A percentile compares a stretch with the other conserved stretches of the same genome.
phyloP scores from a whole-genome alignment of 164 flowering plant genomes.

The Nymphaea colorata region DNA sequence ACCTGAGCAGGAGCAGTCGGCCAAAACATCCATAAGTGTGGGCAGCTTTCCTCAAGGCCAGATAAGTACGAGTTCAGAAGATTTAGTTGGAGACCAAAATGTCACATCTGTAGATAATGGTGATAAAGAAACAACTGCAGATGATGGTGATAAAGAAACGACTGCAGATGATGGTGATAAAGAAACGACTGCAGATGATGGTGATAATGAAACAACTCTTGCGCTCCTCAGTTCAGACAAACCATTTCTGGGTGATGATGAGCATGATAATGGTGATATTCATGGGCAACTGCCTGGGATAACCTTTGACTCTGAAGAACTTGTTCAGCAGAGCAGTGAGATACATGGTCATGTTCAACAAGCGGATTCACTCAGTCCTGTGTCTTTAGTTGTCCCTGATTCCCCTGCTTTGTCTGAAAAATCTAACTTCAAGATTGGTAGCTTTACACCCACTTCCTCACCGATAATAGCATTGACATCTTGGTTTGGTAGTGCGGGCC shows the following conservation, averaged over 20 bases:
- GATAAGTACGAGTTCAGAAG: conserved; percentile 77
- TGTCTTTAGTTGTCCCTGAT: conserved; percentile 34
- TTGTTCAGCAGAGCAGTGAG: conserved; percentile 8
- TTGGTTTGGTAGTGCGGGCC: conserved; percentile 59
- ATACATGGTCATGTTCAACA: conserved; percentile 5
- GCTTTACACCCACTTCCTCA: conserved; percentile 34
- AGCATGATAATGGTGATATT: conserved; percentile 30
- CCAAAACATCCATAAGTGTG: conserved; percentile 59
- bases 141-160: no score
- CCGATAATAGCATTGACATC: conserved; percentile 68
- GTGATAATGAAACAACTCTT: no score
- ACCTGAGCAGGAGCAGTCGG: conserved; percentile 82
- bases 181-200: conserved; percentile 1
- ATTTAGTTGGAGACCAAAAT: conserved; percentile 20
- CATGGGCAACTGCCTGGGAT: conserved; percentile 30
- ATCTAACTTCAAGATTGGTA: conserved; percentile 37
- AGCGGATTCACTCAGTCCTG: conserved; percentile 55
- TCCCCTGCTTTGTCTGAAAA: conserved; percentile 71
- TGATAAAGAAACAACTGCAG: conserved; percentile 15
- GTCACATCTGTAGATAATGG: conserved; percentile 15
- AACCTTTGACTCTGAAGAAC: conserved; percentile 36
- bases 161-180: conserved; percentile 28
- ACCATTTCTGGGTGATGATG: conserved; percentile 18
- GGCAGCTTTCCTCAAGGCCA: conserved; percentile 78
- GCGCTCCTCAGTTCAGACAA: conserved; percentile 3